Conservation (phyloP, 1,284 basidiomycete species). For the Leccinum cinnamomeum region DNA sequence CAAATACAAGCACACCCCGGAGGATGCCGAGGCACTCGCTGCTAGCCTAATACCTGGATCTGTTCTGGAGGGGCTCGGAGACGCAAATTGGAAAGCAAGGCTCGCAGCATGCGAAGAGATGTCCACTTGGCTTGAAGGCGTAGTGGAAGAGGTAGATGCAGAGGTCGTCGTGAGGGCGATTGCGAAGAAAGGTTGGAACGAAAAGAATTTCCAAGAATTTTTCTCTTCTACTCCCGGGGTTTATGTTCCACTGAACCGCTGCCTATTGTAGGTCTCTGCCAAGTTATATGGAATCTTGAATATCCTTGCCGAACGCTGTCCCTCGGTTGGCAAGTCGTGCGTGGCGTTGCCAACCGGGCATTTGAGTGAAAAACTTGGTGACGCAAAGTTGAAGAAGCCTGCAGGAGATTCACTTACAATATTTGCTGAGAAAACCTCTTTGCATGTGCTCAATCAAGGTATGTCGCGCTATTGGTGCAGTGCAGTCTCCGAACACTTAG, state of each 20-base stretch:
- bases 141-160: slow-evolving; percentile 72
- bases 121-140: slow-evolving; percentile 71
- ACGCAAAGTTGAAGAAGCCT: slow-evolving; percentile 95
- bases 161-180: slow-evolving; percentile 92
- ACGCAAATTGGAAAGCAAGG: slow-evolving; percentile 92
- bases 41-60: slow-evolving; percentile 72
- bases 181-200: slow-evolving; percentile 93
- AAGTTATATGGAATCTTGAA: slow-evolving; percentile 82
- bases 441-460: slow-evolving; percentile 94
- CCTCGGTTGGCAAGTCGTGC: slow-evolving; percentile 85
- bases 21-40: slow-evolving; percentile 88
- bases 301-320: slow-evolving; percentile 74
- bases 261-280: slow-evolving; percentile 67
- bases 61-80: slow-evolving; percentile 73
- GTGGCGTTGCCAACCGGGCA: slow-evolving; percentile 84
- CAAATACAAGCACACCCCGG: slow-evolving; percentile 88
- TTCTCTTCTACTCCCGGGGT: slow-evolving; percentile 20
- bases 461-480: slow-evolving; percentile 24
- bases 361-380: slow-evolving; percentile 93
- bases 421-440: slow-evolving; percentile 91
- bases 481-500: slow-evolving; percentile 15
- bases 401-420: slow-evolving; percentile 85
- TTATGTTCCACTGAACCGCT: slow-evolving; percentile 11
- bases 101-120: slow-evolving; percentile 88
- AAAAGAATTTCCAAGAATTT: slow-evolving; percentile 96